A percentile compares a stretch with the other conserved stretches of the same genome.
Conservation (phyloP, 108 stramenopile genomes). For the Cyclostephanos tholiformis region DNA sequence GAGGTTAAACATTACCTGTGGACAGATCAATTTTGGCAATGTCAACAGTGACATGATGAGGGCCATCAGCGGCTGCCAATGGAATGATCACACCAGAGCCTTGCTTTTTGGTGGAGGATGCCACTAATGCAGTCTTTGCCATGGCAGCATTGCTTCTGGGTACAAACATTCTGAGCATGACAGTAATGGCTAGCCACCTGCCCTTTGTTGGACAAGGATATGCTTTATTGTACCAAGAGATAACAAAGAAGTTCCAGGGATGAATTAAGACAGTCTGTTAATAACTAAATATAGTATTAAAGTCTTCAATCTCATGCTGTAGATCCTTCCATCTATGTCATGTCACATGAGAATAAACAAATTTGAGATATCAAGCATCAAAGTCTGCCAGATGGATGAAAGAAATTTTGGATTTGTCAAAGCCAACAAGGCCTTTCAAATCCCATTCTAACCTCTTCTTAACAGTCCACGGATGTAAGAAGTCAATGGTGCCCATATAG, state of each 20-base stretch:
- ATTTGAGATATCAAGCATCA: slow-evolving; percentile 72
- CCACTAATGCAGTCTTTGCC: slow-evolving; percentile 63
- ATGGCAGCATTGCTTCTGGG: slow-evolving; percentile 72
- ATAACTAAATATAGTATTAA: neutral
- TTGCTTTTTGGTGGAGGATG: slow-evolving; percentile 64
- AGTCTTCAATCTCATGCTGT: neutral
- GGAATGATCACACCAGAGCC: slow-evolving; percentile 61
- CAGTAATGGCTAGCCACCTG: slow-evolving; percentile 71
- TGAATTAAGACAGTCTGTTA: neutral
- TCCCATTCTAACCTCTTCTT: slow-evolving; percentile 70
- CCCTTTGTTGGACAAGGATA: slow-evolving; percentile 83
- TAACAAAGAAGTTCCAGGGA: neutral
- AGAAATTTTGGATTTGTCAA: slow-evolving; percentile 71
- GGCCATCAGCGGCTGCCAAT: slow-evolving; percentile 41
- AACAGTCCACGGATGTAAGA: slow-evolving; percentile 84
- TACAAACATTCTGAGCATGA: slow-evolving; percentile 77
- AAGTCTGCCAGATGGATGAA: slow-evolving; percentile 79
- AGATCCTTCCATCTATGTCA: slow-evolving; percentile 23
- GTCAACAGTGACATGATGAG: slow-evolving; percentile 58
- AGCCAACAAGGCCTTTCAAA: slow-evolving; percentile 73
- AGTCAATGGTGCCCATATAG: slow-evolving; percentile 90
- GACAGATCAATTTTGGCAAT: slow-evolving; percentile 81
- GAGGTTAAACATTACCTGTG: slow-evolving; percentile 54
- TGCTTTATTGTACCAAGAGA: neutral
- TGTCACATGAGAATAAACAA: slow-evolving; percentile 69